Base-by-base conservation (phyloP, 306 rosid genomes). In the Betula pendula region DNA sequence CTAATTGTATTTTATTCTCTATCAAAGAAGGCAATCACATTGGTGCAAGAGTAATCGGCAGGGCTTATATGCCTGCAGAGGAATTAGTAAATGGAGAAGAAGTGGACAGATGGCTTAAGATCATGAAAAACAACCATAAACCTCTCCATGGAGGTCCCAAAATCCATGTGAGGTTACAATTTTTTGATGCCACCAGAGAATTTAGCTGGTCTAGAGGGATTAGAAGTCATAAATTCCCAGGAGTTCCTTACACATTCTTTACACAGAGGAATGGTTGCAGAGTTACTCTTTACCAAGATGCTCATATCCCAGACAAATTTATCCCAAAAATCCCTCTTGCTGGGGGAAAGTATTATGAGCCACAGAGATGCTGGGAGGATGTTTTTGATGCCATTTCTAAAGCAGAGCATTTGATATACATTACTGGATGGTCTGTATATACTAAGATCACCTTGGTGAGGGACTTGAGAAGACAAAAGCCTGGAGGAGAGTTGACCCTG, bases 271-370 rank as follows among this genome's bases (percentile, higher is more conserved):
- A 74, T 68, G 85, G 81, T 58, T 86, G 89, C 65, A 83, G 81
- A 72, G 85, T 83, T 50, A 81, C 87, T 58, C 89, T 86, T 27
- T 86, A 86, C 70, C 89, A 83, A 75, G 87, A 86, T 71, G 84
- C 89, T 78, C 89, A 86, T 73, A 68, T 83, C 73, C 85, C 87
- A 3, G 72, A 75, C 31, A 70, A 79, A 1, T 67, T 75, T 69
- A 31, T 20, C 68, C 87, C 87, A 1, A 63, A 76, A 70, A 82
- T 85, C 16, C 53, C 87, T 6, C 83, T 86, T 60, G 40, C 73
- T 33, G 79, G 75, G n/a, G 74, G 65, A 0, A 71, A 75, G 15
- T 29, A 8, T 51, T 83, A 80, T 42, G 77, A 81, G 58, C 80
- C 82, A 25, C 75, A 81, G 8, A 33, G 79, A 6, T 86, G 89